A percentile compares a stretch with the other conserved stretches of the same genome.
phyloP scores from a whole-genome alignment of 2,329 filamentous ascomycete genomes.

The Xylariaceae sp. region DNA sequence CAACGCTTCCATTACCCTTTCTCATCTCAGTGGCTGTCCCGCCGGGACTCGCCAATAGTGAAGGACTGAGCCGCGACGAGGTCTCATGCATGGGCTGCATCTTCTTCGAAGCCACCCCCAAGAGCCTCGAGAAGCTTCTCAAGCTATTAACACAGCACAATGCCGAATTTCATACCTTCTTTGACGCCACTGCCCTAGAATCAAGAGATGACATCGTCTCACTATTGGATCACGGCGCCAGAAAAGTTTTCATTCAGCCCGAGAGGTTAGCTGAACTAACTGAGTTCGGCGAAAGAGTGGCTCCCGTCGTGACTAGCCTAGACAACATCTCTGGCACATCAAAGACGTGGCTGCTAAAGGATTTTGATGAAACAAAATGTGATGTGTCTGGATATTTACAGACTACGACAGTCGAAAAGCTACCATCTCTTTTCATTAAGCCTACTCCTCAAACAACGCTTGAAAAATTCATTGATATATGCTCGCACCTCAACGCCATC shows the following conservation, averaged over 20 bases:
- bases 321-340: constrained; percentile 43
- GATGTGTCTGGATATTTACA: constrained; percentile 43
- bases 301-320: constrained; percentile 46
- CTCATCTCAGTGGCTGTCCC: constrained; percentile 54
- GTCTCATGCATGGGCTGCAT: constrained; percentile 56
- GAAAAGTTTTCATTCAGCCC: constrained; percentile 75
- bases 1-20: constrained; percentile 60
- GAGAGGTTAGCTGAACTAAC: constrained; percentile 60
- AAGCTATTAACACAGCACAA: constrained; percentile 48
- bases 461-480: constrained; percentile 43
- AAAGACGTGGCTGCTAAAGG: constrained; percentile 50
- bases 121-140: constrained; percentile 39
- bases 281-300: constrained; percentile 54
- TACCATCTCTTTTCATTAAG: constrained; percentile 48
- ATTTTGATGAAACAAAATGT: constrained; percentile 43
- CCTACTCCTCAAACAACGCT: constrained; percentile 44
- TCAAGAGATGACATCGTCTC: constrained; percentile 70
- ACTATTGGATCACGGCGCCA: constrained; percentile 79
- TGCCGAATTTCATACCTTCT: constrained; percentile 59
- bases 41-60: constrained; percentile 43
- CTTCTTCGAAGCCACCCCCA: constrained; percentile 50
- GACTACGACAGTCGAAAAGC: constrained; percentile 42
- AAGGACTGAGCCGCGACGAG: constrained; percentile 54
- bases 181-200: constrained; percentile 69
- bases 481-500: constrained; percentile 54